Base-by-base conservation (phyloP, 345 rosid genomes). In the Gossypium stocksii region DNA sequence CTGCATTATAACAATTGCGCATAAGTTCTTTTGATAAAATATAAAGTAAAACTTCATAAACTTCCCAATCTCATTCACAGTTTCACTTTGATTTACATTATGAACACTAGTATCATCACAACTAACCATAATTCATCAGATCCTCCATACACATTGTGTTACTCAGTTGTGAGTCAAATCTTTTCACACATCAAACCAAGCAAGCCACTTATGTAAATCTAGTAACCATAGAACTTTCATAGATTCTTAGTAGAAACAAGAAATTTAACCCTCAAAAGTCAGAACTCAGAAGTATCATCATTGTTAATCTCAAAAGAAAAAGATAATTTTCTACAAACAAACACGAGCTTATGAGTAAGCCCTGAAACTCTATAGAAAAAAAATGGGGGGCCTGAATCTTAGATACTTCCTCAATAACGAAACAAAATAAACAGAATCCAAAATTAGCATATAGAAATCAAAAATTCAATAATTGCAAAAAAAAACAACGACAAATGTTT, bases 121-220 rank as follows among this genome's bases (percentile, higher is more conserved):
- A 34, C 19, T 20, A 53, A 41, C 52, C 29, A 56, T 12, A 71
- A 43, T 15, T 71, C 38, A 6, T 59, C 38, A 25, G 64, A 59
- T 59, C 25, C 38, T 34, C 38, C 38, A 5, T 25, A 59, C 15
- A 59, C 38, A 59, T 25, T 9, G n/a, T 41, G 38, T 34, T 64
- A 71, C 74, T 56, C 17, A 41, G 51, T 25, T 54, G 15, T 27
- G 8, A 56, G 51, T 56, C 51, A 54, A 56, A 71, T 71, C 63
- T 13, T 7, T 56, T 56, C 64, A 56, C 52, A 12, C 49, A 57
- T 43, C 74, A 71, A 54, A 38, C 12, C 65, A 38, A 70, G 49
- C 63, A 7, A 53, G 49, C 7, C 29, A 53, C 49, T 53, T 25
- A 68, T 3, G 59, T 69, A 69, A 16, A 69, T 52, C 46, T 6